Percentiles rank a stretch among this genome's conserved stretches.
Conservation (phyloP, 495 filamentous ascomycete genomes). For the Neurospora africana region DNA sequence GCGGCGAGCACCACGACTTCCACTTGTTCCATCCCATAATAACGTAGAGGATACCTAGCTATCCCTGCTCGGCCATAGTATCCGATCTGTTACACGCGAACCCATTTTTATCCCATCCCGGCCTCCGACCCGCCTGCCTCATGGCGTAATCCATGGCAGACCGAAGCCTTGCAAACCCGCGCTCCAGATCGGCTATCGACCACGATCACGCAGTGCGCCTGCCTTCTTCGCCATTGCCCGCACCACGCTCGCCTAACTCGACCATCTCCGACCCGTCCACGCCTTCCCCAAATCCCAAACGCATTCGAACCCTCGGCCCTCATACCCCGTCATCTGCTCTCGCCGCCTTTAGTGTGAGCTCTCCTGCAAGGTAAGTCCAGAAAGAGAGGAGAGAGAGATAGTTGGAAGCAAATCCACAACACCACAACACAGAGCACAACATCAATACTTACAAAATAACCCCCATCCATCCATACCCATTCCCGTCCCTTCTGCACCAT, state of each 20-base stretch:
- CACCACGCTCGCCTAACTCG: slow-evolving; percentile 6
- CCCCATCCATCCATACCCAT: not conserved
- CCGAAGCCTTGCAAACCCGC: slow-evolving; percentile 40
- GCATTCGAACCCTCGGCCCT: not conserved
- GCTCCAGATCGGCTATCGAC: slow-evolving; percentile 44
- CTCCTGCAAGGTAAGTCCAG: not conserved
- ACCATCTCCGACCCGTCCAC: slow-evolving; percentile 6
- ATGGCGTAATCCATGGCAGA: slow-evolving; percentile 52
- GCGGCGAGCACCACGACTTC: not conserved
- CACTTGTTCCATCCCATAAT: not conserved
- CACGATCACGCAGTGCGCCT: slow-evolving; percentile 36
- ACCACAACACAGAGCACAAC: not conserved
- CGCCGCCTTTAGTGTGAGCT: not conserved
- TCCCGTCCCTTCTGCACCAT: not conserved
- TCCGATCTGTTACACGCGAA: not conserved
- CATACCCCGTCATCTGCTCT: not conserved
- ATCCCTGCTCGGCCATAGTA: not conserved
- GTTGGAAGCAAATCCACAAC: not conserved
- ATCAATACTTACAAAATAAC: not conserved
- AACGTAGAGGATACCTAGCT: too few species aligned
- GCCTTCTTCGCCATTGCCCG: slow-evolving; percentile 11
- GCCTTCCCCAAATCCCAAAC: slow-evolving; percentile 2
- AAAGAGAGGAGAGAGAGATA: not conserved
- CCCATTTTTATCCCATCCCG: not conserved
- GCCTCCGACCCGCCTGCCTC: slow-evolving; percentile 24